These are phyloP conservation scores for Gliomastix tumulicola DNA, from an alignment of 2,329 filamentous ascomycete genomes.

Conservation along the genomic window DNA sequence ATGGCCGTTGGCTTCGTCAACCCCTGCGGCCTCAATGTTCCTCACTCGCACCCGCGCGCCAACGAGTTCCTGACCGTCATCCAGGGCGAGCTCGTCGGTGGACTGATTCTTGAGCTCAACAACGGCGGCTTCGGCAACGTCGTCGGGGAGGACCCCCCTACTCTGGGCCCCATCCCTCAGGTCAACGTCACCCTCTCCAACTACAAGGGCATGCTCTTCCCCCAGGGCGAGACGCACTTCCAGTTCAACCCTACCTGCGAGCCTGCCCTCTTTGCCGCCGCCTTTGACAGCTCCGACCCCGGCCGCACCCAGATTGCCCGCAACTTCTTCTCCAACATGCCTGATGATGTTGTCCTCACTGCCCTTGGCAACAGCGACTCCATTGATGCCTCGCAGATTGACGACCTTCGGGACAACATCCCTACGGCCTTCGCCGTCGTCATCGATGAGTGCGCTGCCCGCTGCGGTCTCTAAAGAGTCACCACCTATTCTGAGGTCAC, in stretches of 20 bases:
- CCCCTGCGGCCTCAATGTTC: slow-evolving; percentile 36
- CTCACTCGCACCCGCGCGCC: slow-evolving; percentile 32
- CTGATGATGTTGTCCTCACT: slow-evolving; percentile 12
- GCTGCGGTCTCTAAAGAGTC: slow-evolving; percentile 4
- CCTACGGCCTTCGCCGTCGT: slow-evolving; percentile 3
- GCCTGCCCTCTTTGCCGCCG: slow-evolving; percentile 31
- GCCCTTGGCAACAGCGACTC: slow-evolving; percentile 6
- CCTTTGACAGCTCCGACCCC: slow-evolving; percentile 31
- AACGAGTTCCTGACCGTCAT: slow-evolving; percentile 32
- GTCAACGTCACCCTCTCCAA: slow-evolving; percentile 19
- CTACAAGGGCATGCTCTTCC: slow-evolving; percentile 32
- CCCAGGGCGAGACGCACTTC: slow-evolving; percentile 32
- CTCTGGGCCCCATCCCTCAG: slow-evolving; percentile 12
- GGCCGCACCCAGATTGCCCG: slow-evolving; percentile 27
- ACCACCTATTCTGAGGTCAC: too few relatives aligned
- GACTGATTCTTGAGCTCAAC: slow-evolving; percentile 24
- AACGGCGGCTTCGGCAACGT: slow-evolving; percentile 14
- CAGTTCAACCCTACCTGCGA: slow-evolving; percentile 38
- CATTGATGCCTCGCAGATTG: slow-evolving; percentile 1
- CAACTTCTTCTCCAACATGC: slow-evolving; percentile 16
- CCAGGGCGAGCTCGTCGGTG: slow-evolving; percentile 22
- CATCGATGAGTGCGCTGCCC: slow-evolving; percentile 4
- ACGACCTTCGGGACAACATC: slow-evolving; percentile 1
- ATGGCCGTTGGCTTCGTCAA: slow-evolving; percentile 17
- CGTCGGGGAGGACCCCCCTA: slow-evolving; percentile 10